These are phyloP conservation scores for Candida adriatica DNA, from an alignment of 805 yeast genomes.

Conservation along the genomic window DNA sequence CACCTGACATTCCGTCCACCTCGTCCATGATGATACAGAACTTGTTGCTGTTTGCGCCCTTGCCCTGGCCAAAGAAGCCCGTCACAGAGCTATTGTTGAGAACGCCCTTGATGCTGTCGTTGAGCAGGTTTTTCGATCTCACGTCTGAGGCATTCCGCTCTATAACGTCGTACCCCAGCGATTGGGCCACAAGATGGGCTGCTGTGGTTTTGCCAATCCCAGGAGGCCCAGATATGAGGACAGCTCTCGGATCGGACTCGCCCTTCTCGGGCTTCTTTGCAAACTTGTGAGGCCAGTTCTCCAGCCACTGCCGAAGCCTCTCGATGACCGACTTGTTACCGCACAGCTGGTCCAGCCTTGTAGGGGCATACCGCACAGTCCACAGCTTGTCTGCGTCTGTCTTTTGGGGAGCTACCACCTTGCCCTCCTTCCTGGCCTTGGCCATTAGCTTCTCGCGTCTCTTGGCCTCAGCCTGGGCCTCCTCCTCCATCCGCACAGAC, in stretches of 20 bases:
- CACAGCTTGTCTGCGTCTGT: conserved; percentile 65
- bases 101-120: conserved; percentile 60
- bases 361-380: conserved; percentile 94
- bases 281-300: conserved; percentile 58
- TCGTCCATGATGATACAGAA: conserved; percentile 95
- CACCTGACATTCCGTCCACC: conserved; percentile 99
- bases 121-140: conserved; percentile 72
- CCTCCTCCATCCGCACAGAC: conserved; percentile 39
- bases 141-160: conserved; percentile 88
- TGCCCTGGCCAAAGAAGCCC: conserved; percentile 50
- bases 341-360: conserved; percentile 66
- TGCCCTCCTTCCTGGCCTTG: conserved; percentile 23
- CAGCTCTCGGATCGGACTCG: conserved; percentile 72
- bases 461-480: conserved; percentile 34
- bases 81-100: conserved; percentile 77
- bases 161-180: conserved; percentile 63
- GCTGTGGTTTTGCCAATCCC: conserved; percentile 83
- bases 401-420: conserved; percentile 18
- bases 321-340: conserved; percentile 79
- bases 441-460: conserved; percentile 22
- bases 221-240: conserved; percentile 81
- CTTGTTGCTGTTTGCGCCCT: conserved; percentile 38
- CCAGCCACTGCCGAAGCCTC: conserved; percentile 67
- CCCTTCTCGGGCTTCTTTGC: conserved; percentile 55
- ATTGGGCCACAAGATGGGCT: conserved; percentile 66